phyloP scores from a whole-genome alignment of 139 green algal species.

The Tetraselmis striata region DNA sequence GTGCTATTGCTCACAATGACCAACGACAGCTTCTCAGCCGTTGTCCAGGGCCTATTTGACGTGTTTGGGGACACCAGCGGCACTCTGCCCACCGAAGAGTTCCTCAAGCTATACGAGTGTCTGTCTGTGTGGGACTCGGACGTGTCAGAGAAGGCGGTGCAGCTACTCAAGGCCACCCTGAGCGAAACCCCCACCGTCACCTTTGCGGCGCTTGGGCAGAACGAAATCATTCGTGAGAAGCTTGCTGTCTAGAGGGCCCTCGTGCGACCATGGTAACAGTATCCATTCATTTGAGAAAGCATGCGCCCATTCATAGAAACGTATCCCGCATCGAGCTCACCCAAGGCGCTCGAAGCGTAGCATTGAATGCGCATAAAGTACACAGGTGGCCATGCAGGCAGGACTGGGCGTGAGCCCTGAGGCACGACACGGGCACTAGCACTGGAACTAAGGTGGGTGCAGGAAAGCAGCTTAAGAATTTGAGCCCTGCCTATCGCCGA shows the following conservation, averaged over 20 bases:
- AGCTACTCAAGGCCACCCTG: neutral
- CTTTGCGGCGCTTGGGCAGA: neutral
- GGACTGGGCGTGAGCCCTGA: too few relatives aligned
- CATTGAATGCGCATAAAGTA: too few relatives aligned
- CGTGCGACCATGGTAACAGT: too few relatives aligned
- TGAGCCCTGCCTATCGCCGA: too few relatives aligned
- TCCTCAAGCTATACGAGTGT: neutral
- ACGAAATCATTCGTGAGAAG: neutral
- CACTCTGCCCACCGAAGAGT: neutral
- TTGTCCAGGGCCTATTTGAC: slow-evolving; percentile 15
- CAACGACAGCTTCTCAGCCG: slow-evolving; percentile 13
- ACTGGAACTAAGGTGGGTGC: too few relatives aligned
- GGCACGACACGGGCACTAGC: too few relatives aligned
- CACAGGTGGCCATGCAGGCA: too few relatives aligned
- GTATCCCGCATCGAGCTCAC: too few relatives aligned
- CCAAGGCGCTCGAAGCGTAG: too few relatives aligned
- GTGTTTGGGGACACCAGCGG: slow-evolving; percentile 11
- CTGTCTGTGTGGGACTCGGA: neutral
- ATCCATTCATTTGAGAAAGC: too few relatives aligned
- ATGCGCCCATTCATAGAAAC: too few relatives aligned
- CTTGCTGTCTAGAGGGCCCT: neutral
- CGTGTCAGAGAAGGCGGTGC: neutral
- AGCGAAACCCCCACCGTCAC: neutral
- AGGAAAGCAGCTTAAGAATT: too few relatives aligned
- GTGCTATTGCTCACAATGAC: slow-evolving; percentile 42